A percentile compares a stretch with the other conserved stretches of the same genome.
Evolutionary conservation across 1,284 basidiomycete genomes (phyloP).

Genomic region (Lignosus rhinocerotis): DNA sequence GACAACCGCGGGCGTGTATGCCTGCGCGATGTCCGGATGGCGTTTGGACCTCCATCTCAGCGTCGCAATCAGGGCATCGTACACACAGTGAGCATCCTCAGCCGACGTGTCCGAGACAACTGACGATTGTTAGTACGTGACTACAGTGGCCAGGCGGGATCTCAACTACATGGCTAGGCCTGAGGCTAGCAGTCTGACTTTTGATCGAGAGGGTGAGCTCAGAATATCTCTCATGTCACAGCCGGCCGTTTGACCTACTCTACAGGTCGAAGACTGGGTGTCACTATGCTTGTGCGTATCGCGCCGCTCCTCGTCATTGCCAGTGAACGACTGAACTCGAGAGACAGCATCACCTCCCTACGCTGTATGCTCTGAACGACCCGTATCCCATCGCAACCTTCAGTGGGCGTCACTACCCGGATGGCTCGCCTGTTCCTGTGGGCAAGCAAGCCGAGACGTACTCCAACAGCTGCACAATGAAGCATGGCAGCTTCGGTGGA

Average conservation of each 20-base stretch:
- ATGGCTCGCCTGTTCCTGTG: conserved; percentile 46
- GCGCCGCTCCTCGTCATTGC: background rate
- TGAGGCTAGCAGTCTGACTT: conserved; percentile 64
- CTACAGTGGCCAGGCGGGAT: conserved; percentile 52
- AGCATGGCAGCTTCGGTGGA: conserved; percentile 78
- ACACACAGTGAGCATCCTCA: conserved; percentile 39
- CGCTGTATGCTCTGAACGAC: conserved; percentile 67
- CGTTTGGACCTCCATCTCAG: conserved; percentile 53
- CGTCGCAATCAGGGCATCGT: conserved; percentile 55
- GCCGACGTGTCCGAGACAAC: background rate
- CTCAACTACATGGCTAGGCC: conserved; percentile 49
- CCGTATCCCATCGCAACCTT: conserved; percentile 68
- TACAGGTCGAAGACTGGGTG: conserved; percentile 59
- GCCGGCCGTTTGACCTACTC: conserved; percentile 2
- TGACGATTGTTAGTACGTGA: conserved; percentile 53
- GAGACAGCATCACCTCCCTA: conserved; percentile 63
- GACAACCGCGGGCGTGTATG: conserved; percentile 57
- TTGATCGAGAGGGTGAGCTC: conserved; percentile 60
- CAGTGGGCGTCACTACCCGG: conserved; percentile 53
- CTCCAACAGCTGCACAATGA: conserved; percentile 75
- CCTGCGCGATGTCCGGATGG: conserved; percentile 76
- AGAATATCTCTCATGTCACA: conserved; percentile 1
- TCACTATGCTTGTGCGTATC: conserved; percentile 59
- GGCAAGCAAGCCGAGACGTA: conserved; percentile 57
- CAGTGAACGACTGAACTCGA: background rate